These are phyloP conservation scores for Aquilaria sinensis DNA, from an alignment of 345 rosid species.

Conservation along the genomic window DNA sequence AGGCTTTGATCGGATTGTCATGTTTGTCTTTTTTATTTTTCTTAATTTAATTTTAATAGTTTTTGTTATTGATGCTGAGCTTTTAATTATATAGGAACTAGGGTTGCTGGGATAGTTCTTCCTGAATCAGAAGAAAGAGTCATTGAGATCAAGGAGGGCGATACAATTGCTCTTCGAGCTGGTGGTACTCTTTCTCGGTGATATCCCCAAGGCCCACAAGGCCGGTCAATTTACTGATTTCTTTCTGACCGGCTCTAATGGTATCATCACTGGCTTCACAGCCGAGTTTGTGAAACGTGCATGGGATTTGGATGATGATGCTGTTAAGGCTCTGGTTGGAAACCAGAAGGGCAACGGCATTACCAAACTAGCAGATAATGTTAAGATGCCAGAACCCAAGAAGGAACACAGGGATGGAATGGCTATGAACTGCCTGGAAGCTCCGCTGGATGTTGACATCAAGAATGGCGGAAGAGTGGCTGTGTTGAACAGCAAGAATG, in stretches of 20 bases:
- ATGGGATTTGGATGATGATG: constrained; percentile 48
- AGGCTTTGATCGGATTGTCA: not conserved
- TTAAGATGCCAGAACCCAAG: constrained; percentile 60
- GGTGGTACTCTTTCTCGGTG: constrained; percentile 74
- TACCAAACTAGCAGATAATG: constrained; percentile 45
- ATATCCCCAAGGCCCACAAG: constrained; percentile 70
- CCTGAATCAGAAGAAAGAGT: constrained; percentile 91
- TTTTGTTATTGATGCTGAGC: not conserved
- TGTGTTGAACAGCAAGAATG: constrained; percentile 69
- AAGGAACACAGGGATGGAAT: constrained; percentile 51
- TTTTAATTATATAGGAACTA: constrained; percentile 40
- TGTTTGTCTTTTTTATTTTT: not conserved
- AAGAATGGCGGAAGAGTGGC: constrained; percentile 80
- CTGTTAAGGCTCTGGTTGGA: constrained; percentile 41
- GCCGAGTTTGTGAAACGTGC: constrained; percentile 73
- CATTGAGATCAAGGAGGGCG: constrained; percentile 73
- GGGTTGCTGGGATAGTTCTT: constrained; percentile 77
- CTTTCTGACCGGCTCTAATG: constrained; percentile 64
- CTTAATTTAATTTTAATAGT: too few relatives aligned
- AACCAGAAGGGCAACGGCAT: constrained; percentile 53
- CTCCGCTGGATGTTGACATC: constrained; percentile 75
- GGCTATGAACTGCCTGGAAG: constrained; percentile 73
- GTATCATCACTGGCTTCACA: constrained; percentile 80
- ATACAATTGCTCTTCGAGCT: constrained; percentile 77
- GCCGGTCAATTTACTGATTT: constrained; percentile 78